phyloP scores from a whole-genome alignment of 176 grass and related monocot species.

The Lolium rigidum region DNA sequence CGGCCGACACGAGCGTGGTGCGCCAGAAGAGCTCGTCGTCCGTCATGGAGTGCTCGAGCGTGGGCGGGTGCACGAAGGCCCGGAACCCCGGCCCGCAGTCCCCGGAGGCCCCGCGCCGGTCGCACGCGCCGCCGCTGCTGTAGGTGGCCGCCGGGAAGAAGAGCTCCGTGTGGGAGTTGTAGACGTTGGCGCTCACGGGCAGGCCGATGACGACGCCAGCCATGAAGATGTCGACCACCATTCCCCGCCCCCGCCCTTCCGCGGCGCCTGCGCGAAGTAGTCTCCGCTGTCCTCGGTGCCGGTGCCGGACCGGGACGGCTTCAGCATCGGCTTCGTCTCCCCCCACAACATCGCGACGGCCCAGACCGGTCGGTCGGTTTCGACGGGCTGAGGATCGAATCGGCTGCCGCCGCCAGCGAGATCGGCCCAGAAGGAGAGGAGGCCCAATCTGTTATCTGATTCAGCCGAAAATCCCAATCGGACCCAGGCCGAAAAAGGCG shows the following conservation, averaged over 20 bases:
- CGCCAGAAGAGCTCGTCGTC: conserved; percentile 82
- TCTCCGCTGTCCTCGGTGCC: conserved; percentile 28
- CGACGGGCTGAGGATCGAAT: too few relatives aligned
- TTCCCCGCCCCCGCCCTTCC: conserved; percentile 13
- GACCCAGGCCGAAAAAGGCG: conserved; percentile 21
- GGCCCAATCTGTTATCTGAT: neutral
- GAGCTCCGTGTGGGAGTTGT: conserved; percentile 76
- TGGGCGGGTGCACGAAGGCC: conserved; percentile 64
- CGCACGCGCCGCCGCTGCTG: conserved; percentile 23
- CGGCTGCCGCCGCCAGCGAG: neutral
- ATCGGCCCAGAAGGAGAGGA: neutral
- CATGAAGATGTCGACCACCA: conserved; percentile 77
- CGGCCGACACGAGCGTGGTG: conserved; percentile 57
- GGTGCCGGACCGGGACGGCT: neutral
- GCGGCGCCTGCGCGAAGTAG: conserved; percentile 51
- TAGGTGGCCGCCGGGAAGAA: conserved; percentile 83
- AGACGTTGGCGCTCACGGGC: conserved; percentile 63
- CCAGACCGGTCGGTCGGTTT: too few relatives aligned
- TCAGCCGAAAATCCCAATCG: neutral
- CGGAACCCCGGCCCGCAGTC: conserved; percentile 58
- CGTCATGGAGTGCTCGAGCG: conserved; percentile 71
- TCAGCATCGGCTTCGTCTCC: conserved; percentile 33
- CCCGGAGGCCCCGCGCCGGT: conserved; percentile 26
- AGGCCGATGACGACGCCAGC: conserved; percentile 72
- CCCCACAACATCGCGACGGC: conserved; percentile 30